Base-by-base conservation (phyloP, 768 basidiomycete genomes). In the Leucocoprinus birnbaumii region DNA sequence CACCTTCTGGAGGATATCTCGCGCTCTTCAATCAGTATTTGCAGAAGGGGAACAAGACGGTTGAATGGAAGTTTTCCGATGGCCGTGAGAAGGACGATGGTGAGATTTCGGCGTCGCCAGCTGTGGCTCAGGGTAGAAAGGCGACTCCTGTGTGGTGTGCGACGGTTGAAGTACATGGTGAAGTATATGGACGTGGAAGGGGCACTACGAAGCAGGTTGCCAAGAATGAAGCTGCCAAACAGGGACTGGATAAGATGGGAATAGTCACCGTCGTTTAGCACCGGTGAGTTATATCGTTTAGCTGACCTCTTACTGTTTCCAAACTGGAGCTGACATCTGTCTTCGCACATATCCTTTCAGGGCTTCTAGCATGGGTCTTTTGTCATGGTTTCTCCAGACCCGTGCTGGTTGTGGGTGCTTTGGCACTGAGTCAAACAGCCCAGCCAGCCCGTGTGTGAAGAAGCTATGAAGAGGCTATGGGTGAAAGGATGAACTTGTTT, bases 161-260 rank as follows among this genome's bases (percentile, higher is more conserved):
- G 45, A 80, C 73, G 57, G 85, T 85, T 37, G 66, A 84, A 43
- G 80, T 91, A 47, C 79, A 85, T 43, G 83, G 83, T 2, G 73
- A 80, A 51, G 70, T 77, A 45, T 77, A 78, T 69, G 89, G 88
- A 3, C 65, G 65, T 11, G 90, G 90, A 1, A 76, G 71, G 52
- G 90, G 88, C 9, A 80, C 78, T 59, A 91, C 87, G 40, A 93
- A 92, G 78, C 89, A 86, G 66, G 79, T 80, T 1, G 90, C 90
- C 1, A 77, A 85, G 64, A 90, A 91, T 63, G 89, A 89, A 64
- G 90, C 90, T 3, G 90, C 90, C 26, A 91, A 89, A 67, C 73
- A 83, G 60, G 89, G 87, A 2, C 73, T 91, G 58, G 66, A 73
- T 63, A 77, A 70, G 54, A 60, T 91, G 66, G 86, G 83, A 2